Base-by-base conservation (phyloP, 495 filamentous ascomycete species). In the Neurospora sp. region DNA sequence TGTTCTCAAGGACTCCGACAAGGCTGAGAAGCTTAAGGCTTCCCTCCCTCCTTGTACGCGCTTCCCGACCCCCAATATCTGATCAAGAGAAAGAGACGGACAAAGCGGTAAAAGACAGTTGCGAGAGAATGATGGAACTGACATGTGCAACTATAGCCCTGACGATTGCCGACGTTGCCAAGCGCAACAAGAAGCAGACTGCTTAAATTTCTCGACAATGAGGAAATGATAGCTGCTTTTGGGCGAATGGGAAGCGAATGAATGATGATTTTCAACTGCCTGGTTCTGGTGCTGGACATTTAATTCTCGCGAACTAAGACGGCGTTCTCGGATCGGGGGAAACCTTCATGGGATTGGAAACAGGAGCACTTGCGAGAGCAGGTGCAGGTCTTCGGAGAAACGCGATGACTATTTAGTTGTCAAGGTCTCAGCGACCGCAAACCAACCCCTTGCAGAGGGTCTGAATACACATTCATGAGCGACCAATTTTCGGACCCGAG, bases 1-100 rank as follows among this genome's bases (percentile, higher is more conserved):
- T 75, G 92, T 96, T 82, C 91, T 99, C 79, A 97, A 97, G 89
- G 93, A 99, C 86, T 88, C 90, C 80, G 96, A 98, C 79, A 98
- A 98, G 92, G 96, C 95, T 83, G 96, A 98, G 88, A 99, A 99
- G 92, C 91, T 99, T 76, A 98, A 98, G 93, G 95, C 98, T 90
- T 93, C 90, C 85, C 88, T 99, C 73, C 96, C 96, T 75, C 96
- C 96, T 80, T 89, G 96, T 98, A 92, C 80, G 54, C 54, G 92
- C 72, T 78, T 43, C 69, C 75, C 73, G 31, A 38, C 38, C 39
- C 4, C 19, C 40, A 28, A 39, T 28, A 70, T 21, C 2, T 24
- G 38, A 36, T 70, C 31, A 28, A n/a, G 66, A 66, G 54, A 19
- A 31, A 9, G 13, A 34, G 54, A 66, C 34, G 54, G 54, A 66